Percentiles rank a stretch among this genome's conserved stretches.
These are phyloP conservation scores for Arthrobotrys entomopaga DNA, from an alignment of 2,329 filamentous ascomycete genomes.

Conservation along the genomic window DNA sequence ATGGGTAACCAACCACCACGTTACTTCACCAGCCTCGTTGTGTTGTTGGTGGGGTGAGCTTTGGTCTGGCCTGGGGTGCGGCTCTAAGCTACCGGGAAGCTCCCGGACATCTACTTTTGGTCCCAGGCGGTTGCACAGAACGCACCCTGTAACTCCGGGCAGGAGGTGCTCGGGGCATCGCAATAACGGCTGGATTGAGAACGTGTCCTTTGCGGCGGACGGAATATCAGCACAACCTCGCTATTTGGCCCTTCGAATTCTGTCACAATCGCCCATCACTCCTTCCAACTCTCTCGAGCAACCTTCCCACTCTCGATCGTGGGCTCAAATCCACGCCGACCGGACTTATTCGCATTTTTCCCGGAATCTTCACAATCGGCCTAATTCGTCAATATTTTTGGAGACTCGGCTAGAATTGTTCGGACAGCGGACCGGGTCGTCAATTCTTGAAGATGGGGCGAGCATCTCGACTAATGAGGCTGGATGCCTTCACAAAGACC, in stretches of 20 bases:
- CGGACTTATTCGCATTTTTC: not conserved
- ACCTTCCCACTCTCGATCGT: constrained; percentile 8
- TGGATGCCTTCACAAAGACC: constrained; percentile 99
- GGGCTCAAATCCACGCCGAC: not conserved
- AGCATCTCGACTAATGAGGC: constrained; percentile 93
- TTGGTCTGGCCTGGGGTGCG: not conserved
- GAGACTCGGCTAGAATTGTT: constrained; percentile 13
- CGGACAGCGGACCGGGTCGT: too few relatives aligned
- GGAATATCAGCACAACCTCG: constrained; percentile 13
- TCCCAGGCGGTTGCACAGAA: constrained; percentile 11
- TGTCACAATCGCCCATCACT: constrained; percentile 2
- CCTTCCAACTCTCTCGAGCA: constrained; percentile 3
- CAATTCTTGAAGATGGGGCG: constrained; percentile 72
- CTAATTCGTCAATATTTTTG: not conserved
- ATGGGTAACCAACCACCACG: too few relatives aligned
- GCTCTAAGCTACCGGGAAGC: not conserved
- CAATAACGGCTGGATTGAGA: constrained; percentile 22
- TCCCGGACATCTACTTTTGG: not conserved
- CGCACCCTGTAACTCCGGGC: not conserved
- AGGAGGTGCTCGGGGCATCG: constrained; percentile 6
- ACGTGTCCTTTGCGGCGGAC: constrained; percentile 25
- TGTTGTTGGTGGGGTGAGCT: too few relatives aligned
- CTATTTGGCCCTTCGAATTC: not conserved
- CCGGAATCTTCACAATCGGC: constrained; percentile 25
- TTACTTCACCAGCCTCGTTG: too few relatives aligned